Evolutionary conservation across 371 early-diverging fungal genomes (phyloP).

Genomic region (Syncephalastrum contaminatum): DNA sequence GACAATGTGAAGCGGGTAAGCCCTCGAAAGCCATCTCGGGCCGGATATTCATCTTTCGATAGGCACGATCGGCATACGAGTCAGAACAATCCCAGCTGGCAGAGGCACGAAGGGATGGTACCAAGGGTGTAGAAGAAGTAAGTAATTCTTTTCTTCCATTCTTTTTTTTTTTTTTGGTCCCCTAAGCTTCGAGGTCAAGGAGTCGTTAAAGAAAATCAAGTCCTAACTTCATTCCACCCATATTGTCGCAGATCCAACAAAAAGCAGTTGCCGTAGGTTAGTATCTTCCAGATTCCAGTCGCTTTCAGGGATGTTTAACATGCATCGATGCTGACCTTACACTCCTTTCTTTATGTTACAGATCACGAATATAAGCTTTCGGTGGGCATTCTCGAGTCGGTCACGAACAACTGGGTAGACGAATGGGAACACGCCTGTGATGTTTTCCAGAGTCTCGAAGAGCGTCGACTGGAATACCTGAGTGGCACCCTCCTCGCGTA

Average conservation of each 20-base stretch:
- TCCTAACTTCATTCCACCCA: no score
- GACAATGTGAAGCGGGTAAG: slow-evolving; percentile 23
- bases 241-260: neutral
- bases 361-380: slow-evolving; percentile 16
- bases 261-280: slow-evolving; percentile 2
- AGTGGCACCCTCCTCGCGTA: slow-evolving; percentile 23
- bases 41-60: no score
- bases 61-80: no score
- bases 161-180: no score
- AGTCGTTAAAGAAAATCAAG: no score
- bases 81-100: no score
- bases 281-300: neutral
- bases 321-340: neutral
- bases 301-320: neutral
- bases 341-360: neutral
- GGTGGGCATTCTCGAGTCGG: slow-evolving; percentile 6
- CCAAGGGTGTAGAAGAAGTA: no score
- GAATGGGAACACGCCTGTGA: slow-evolving; percentile 17
- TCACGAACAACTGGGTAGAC: slow-evolving; percentile 14
- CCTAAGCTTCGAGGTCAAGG: no score
- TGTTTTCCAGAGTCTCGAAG: slow-evolving; percentile 18
- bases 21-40: no score
- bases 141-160: no score
- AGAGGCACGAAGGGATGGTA: no score
- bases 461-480: slow-evolving; percentile 16